Percentiles rank a stretch among this genome's conserved stretches.
These are phyloP conservation scores for barrel medic (Medicago truncatula) DNA, from an alignment of 306 rosid genomes.

Conservation along the genomic window MtrunA17r5.0-ANR NC_053046.1:40068501-40069000, in stretches of 20 bases:
- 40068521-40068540: slow-evolving; percentile 98
- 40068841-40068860: slow-evolving; percentile 98
- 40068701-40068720: slow-evolving; percentile 93
- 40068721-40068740: slow-evolving; percentile 87
- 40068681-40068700: slow-evolving; percentile 62
- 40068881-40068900: slow-evolving; percentile 94
- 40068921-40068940: slow-evolving; percentile 88
- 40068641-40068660: neutral
- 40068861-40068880: slow-evolving; percentile 99
- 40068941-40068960: slow-evolving; percentile 49
- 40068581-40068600: no score
- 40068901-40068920: slow-evolving; percentile 93
- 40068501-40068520: slow-evolving; percentile 87
- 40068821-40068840: slow-evolving; percentile 85
- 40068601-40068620: no score
- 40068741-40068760: slow-evolving; percentile 96
- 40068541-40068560: slow-evolving; percentile 82
- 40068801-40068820: slow-evolving; percentile 97
- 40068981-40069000: slow-evolving; percentile 34
- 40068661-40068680: no score
- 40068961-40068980: slow-evolving; percentile 21
- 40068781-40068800: slow-evolving; percentile 93
- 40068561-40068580: slow-evolving; percentile 10
- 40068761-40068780: slow-evolving; percentile 99
- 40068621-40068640: neutral